These are phyloP conservation scores for Helotiales sp. DNA, from an alignment of 2,329 filamentous ascomycete species.

Conservation along the genomic window DNA sequence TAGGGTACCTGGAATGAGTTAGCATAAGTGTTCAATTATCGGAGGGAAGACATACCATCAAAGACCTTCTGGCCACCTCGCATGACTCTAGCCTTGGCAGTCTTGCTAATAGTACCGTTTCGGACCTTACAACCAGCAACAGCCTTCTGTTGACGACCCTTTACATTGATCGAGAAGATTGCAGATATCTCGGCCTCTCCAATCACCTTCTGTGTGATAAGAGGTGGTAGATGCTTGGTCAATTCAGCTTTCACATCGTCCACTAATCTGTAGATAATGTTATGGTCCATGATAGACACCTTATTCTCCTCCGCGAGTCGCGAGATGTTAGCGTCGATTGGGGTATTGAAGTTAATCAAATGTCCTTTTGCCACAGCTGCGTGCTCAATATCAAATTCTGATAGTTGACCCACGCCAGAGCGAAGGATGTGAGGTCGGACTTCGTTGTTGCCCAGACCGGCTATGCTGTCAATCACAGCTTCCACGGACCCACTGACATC, in stretches of 20 bases:
- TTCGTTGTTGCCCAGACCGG: conserved; percentile 81
- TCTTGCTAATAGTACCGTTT: conserved; percentile 71
- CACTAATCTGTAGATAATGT: conserved; percentile 78
- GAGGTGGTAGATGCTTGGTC: conserved; percentile 67
- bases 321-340: conserved; percentile 65
- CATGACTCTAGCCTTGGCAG: conserved; percentile 68
- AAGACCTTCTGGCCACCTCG: conserved; percentile 71
- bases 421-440: conserved; percentile 76
- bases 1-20: conserved; percentile 61
- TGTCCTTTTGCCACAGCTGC: conserved; percentile 74
- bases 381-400: conserved; percentile 86
- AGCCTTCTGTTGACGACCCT: conserved; percentile 66
- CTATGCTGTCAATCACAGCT: conserved; percentile 76
- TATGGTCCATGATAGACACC: conserved; percentile 81
- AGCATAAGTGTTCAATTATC: conserved; percentile 23
- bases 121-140: conserved; percentile 87
- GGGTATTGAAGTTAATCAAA: conserved; percentile 84
- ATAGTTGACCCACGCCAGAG: conserved; percentile 74
- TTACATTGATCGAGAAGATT: conserved; percentile 81
- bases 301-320: conserved; percentile 68
- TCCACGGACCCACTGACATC: conserved; percentile 95
- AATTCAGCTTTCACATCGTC: conserved; percentile 72
- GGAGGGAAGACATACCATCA: conserved; percentile 65
- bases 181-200: conserved; percentile 87
- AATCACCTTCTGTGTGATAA: conserved; percentile 67